Evolutionary conservation across 129 eudicot species (phyloP).

Genomic region (Flaveria trinervia): DNA sequence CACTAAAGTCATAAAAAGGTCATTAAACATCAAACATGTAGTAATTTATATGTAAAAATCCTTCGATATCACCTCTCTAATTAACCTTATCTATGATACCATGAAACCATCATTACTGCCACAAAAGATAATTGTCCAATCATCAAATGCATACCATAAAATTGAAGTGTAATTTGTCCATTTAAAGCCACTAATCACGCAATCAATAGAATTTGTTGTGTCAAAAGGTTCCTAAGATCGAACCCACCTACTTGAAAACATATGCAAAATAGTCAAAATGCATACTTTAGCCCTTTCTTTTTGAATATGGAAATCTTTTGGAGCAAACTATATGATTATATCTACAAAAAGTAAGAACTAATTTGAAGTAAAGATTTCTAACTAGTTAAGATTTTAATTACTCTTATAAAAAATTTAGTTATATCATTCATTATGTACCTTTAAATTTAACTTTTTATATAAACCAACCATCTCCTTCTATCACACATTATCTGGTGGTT

Average conservation of each 20-base stretch:
- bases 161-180: slow-evolving; percentile 4
- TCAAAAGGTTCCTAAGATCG: neutral
- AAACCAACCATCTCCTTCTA: neutral
- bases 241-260: neutral
- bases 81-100: neutral
- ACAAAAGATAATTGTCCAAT: neutral
- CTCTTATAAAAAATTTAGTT: neutral
- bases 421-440: neutral
- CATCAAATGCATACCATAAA: neutral
- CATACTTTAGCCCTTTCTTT: slow-evolving; percentile 8
- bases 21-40: no score
- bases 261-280: slow-evolving; percentile 17
- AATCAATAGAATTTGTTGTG: slow-evolving; percentile 12
- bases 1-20: no score
- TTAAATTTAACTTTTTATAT: neutral
- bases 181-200: slow-evolving; percentile 29
- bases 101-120: neutral
- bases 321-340: neutral
- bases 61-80: no score
- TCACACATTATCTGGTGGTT: no score
- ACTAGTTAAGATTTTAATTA: neutral
- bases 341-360: no score
- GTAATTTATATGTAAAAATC: no score
- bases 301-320: neutral
- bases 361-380: neutral